Conservation (phyloP, 371 early-diverging fungal species). For the Dinochytrium kinnereticum region DNA sequence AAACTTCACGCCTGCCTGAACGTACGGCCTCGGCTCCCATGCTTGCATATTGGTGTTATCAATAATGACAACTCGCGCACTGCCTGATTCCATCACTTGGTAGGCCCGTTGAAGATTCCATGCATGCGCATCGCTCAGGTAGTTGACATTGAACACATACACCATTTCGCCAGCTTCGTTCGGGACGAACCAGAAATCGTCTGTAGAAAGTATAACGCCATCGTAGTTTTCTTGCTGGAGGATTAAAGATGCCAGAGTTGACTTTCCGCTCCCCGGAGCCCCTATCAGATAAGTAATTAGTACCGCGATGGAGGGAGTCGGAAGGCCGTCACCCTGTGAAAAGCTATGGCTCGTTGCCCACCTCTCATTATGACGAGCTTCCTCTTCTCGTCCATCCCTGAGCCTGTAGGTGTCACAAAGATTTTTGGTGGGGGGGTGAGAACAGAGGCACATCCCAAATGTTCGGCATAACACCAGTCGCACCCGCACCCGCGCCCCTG, state of each 20-base stretch:
- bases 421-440: no score
- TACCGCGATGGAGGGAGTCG: not conserved
- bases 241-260: conserved; percentile 30
- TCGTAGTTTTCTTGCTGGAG: not conserved
- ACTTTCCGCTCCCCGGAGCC: conserved; percentile 43
- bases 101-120: conserved; percentile 40
- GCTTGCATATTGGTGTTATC: conserved; percentile 47
- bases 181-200: conserved; percentile 41
- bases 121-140: conserved; percentile 36
- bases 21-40: conserved; percentile 50
- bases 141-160: conserved; percentile 38
- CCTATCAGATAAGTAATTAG: conserved; percentile 17
- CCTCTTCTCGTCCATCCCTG: not conserved
- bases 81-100: conserved; percentile 12
- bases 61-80: conserved; percentile 39
- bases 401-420: not conserved
- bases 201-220: conserved; percentile 38
- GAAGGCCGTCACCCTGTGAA: not conserved
- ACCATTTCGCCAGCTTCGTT: conserved; percentile 2
- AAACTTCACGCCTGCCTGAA: conserved; percentile 26
- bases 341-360: conserved; percentile 14
- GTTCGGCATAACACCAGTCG: not conserved
- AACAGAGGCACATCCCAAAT: not conserved
- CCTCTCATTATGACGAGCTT: conserved; percentile 19
- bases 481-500: not conserved